These are phyloP conservation scores for Lagenaria siceraria DNA, from an alignment of 306 rosid genomes.

Conservation along the genomic window DNA sequence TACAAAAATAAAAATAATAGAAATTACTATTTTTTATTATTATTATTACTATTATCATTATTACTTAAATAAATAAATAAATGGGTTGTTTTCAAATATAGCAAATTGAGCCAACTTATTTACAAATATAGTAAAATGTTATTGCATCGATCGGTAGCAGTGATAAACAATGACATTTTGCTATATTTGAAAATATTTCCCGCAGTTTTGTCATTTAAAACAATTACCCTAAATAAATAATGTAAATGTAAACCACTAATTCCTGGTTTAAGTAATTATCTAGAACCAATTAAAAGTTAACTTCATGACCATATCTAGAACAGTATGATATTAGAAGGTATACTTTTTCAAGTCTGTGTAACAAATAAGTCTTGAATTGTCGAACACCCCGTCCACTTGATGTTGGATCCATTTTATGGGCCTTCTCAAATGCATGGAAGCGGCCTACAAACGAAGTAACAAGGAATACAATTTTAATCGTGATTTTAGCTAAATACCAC, in stretches of 20 bases:
- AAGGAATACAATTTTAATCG: not conserved
- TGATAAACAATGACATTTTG: too few relatives aligned
- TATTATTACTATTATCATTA: too few relatives aligned
- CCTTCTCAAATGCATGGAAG: conserved; percentile 89
- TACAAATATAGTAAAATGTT: too few relatives aligned
- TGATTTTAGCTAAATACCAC: not conserved
- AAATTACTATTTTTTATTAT: too few relatives aligned
- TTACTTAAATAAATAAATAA: too few relatives aligned
- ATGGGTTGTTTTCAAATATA: too few relatives aligned
- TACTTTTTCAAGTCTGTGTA: conserved; percentile 80
- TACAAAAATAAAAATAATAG: too few relatives aligned
- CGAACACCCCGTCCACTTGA: conserved; percentile 95
- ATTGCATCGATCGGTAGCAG: too few relatives aligned
- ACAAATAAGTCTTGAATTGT: conserved; percentile 76
- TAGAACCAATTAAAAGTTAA: not conserved
- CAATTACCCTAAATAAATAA: too few relatives aligned
- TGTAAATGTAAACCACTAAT: not conserved
- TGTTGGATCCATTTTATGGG: conserved; percentile 64
- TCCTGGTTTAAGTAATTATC: not conserved
- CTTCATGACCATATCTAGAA: not conserved
- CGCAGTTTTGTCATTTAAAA: too few relatives aligned
- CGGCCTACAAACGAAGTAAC: conserved; percentile 48
- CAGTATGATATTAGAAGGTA: conserved; percentile 2
- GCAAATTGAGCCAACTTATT: too few relatives aligned
- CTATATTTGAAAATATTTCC: too few relatives aligned